A percentile compares a stretch with the other conserved stretches of the same genome.
Conservation (phyloP, 2,329 filamentous ascomycete species). For the Colletotrichum echinochloae region DNA sequence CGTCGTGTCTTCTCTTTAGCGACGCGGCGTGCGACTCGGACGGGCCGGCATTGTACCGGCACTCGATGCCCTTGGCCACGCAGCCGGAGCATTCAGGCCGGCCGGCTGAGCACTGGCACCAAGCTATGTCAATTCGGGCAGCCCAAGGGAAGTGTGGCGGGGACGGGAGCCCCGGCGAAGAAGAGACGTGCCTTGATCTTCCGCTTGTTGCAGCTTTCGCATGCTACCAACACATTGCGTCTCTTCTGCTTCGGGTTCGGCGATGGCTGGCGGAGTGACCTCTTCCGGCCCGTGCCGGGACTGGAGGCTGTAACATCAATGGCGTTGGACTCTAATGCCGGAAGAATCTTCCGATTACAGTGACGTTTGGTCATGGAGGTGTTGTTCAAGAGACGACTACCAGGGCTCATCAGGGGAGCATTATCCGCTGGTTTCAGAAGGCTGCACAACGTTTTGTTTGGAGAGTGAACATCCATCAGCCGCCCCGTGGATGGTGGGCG, state of each 20-base stretch:
- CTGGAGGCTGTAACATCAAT: background rate
- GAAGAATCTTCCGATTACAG: constrained; percentile 25
- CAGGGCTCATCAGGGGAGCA: background rate
- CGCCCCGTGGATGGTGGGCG: background rate
- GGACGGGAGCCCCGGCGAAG: background rate
- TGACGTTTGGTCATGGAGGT: constrained; percentile 4
- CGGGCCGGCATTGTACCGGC: constrained; percentile 52
- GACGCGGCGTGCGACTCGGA: constrained; percentile 22
- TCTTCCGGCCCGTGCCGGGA: background rate
- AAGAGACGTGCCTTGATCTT: constrained; percentile 17
- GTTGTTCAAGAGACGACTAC: too few species aligned
- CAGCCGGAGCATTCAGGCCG: constrained; percentile 55
- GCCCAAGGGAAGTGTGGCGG: background rate
- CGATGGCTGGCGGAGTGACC: background rate
- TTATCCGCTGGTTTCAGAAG: background rate
- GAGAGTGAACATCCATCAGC: background rate
- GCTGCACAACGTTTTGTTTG: background rate
- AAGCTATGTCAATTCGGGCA: background rate
- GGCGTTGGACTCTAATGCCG: background rate
- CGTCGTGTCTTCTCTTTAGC: constrained; percentile 21
- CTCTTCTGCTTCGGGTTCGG: constrained; percentile 1
- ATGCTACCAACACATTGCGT: constrained; percentile 22
- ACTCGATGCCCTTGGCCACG: constrained; percentile 49
- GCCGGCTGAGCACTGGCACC: constrained; percentile 54
- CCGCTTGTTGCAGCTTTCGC: constrained; percentile 20